These are phyloP conservation scores for Inonotus obliquus DNA, from an alignment of 1,284 basidiomycete genomes.

Conservation along the genomic window DNA sequence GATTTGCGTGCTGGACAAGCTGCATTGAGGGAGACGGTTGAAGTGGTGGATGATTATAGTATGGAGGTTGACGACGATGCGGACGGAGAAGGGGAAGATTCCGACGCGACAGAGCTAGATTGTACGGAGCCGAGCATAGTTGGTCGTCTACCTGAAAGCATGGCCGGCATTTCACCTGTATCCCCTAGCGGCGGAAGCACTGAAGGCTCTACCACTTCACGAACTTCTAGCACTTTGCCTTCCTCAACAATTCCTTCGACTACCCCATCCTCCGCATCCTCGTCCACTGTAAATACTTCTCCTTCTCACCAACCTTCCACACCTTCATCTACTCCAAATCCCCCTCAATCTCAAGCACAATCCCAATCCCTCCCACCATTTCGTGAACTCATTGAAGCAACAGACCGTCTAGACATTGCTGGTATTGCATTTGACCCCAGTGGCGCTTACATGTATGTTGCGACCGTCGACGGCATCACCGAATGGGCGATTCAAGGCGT, in stretches of 20 bases:
- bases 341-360: neutral
- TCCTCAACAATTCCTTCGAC: neutral
- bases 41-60: neutral
- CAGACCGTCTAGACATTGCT: conserved; percentile 49
- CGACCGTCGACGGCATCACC: conserved; percentile 52
- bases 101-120: neutral
- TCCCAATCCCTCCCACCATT: conserved; percentile 16
- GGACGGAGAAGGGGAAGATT: neutral
- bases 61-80: neutral
- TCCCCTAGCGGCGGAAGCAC: neutral
- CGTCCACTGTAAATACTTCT: neutral
- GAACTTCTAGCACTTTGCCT: neutral
- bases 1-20: conserved; percentile 21
- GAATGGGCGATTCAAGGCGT: conserved; percentile 62
- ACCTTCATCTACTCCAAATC: neutral
- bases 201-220: neutral
- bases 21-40: neutral
- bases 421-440: conserved; percentile 72
- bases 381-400: conserved; percentile 18
- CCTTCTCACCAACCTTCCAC: neutral
- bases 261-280: neutral
- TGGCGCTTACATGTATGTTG: conserved; percentile 65
- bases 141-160: neutral
- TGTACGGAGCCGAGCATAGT: neutral
- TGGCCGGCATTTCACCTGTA: no score